Conservation (phyloP, 345 rosid species). For the Trapa incisa region DNA sequence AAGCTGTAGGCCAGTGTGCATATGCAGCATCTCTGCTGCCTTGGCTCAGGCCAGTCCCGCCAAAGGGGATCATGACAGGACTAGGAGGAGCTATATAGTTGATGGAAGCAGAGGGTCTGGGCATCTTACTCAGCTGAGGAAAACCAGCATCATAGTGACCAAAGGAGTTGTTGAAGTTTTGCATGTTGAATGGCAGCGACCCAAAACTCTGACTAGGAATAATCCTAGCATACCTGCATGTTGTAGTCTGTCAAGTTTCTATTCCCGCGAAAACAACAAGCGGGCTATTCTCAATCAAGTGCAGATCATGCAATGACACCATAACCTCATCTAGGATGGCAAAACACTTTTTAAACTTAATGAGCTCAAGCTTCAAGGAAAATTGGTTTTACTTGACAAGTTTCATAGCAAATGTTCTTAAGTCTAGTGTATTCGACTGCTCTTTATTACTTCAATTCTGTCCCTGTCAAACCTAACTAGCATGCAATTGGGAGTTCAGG, state of each 20-base stretch:
- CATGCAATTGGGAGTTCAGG: not conserved
- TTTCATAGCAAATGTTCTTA: not conserved
- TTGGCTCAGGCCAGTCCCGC: conserved; percentile 36
- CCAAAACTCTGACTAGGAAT: conserved; percentile 54
- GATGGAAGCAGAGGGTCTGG: conserved; percentile 37
- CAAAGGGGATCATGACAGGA: conserved; percentile 47
- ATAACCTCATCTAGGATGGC: not conserved
- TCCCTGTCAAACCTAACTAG: not conserved
- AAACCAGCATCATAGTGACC: conserved; percentile 45
- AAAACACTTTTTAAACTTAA: not conserved
- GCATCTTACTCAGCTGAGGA: conserved; percentile 47
- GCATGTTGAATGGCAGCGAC: conserved; percentile 45
- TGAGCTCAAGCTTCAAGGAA: not conserved
- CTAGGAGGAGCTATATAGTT: conserved; percentile 39
- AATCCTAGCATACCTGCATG: conserved; percentile 64
- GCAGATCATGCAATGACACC: not conserved
- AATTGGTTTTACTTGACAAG: not conserved
- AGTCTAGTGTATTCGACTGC: not conserved
- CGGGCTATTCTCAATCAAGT: not conserved
- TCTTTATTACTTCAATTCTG: not conserved
- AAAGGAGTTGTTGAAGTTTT: conserved; percentile 56
- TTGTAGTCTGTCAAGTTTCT: not conserved
- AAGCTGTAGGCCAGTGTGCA: conserved; percentile 73
- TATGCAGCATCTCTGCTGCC: conserved; percentile 44
- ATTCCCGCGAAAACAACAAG: not conserved